These are phyloP conservation scores for Russula sp. DNA, from an alignment of 768 basidiomycete species.

Conservation along the genomic window DNA sequence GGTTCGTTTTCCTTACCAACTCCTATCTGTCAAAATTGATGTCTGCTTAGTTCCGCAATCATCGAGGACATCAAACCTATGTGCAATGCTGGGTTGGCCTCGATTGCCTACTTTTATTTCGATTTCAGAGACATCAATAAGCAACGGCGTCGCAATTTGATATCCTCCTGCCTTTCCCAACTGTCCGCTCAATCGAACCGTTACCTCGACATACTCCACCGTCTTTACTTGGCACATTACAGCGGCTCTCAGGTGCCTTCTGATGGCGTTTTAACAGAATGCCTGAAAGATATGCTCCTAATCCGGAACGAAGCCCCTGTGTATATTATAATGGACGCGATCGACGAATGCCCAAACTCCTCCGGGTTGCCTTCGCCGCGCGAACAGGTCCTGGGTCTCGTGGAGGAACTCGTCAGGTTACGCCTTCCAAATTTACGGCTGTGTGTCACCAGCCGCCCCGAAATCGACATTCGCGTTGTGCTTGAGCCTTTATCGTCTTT, in stretches of 20 bases:
- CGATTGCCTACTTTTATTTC: conserved; percentile 11
- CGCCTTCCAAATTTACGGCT: conserved; percentile 2
- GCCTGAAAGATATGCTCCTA: conserved; percentile 13
- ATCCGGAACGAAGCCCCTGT: neutral
- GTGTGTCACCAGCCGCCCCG: neutral
- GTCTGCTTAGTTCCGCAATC: conserved; percentile 4
- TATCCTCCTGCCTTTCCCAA: conserved; percentile 10
- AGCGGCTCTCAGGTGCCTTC: neutral
- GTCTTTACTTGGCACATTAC: conserved; percentile 1
- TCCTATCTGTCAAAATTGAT: neutral
- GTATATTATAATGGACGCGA: conserved; percentile 9
- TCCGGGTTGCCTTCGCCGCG: conserved; percentile 1
- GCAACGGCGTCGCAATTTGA: conserved; percentile 1
- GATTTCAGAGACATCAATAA: neutral
- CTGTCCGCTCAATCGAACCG: neutral
- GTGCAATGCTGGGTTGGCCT: neutral
- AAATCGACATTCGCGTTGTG: neutral
- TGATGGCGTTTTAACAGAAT: neutral
- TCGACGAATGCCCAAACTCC: conserved; percentile 15
- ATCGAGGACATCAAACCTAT: neutral
- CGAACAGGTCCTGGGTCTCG: neutral
- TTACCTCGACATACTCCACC: neutral
- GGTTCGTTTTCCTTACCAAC: neutral
- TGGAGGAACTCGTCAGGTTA: neutral
- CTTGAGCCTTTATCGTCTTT: neutral